Conservation (phyloP, 441 rosid genomes). For the Croton laevigatus region DNA sequence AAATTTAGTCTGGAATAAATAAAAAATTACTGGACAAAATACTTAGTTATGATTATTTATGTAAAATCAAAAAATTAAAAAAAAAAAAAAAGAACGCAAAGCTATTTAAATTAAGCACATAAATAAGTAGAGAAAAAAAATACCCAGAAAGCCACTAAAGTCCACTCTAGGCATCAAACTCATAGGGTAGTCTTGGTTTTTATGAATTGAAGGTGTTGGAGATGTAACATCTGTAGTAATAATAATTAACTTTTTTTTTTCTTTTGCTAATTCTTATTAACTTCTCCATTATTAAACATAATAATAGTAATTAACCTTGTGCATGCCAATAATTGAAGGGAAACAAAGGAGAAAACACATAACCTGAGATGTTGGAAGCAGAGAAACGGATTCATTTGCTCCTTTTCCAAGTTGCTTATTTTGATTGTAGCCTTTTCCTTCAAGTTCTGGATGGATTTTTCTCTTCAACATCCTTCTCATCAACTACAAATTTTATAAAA, state of each 20-base stretch:
- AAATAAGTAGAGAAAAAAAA: no score
- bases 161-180: conserved; percentile 1
- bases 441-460: conserved; percentile 83
- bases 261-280: not conserved
- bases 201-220: not conserved
- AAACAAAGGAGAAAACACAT: not conserved
- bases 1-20: not conserved
- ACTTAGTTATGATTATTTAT: no score
- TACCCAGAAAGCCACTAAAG: not conserved
- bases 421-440: conserved; percentile 37
- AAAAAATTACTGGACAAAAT: not conserved
- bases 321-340: no score
- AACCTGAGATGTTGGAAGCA: conserved; percentile 53
- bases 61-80: no score
- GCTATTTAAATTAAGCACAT: no score
- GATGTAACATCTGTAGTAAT: not conserved
- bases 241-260: not conserved
- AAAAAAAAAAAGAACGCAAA: no score
- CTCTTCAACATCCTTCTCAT: conserved; percentile 79
- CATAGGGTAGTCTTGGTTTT: conserved; percentile 5
- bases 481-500: conserved; percentile 38
- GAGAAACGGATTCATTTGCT: conserved; percentile 41
- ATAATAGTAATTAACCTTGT: not conserved
- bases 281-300: not conserved
- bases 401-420: conserved; percentile 28